Conservation (phyloP, 176 grass and related monocot species). For the Bothriochloa decipiens region DNA sequence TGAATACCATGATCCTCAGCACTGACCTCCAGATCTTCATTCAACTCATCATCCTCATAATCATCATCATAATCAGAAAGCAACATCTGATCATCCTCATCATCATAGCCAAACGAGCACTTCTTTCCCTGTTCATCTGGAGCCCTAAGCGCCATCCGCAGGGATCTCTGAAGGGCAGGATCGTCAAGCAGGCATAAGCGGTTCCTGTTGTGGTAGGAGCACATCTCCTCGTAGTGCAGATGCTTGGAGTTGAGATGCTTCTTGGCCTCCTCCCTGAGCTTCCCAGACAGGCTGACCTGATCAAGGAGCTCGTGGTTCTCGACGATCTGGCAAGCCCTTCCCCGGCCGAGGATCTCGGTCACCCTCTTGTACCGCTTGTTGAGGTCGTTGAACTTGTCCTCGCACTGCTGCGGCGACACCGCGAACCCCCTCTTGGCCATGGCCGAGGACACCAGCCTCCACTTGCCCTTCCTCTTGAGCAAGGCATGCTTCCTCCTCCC, state of each 20-base stretch:
- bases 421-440: slow-evolving; percentile 48
- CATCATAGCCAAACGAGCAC: slow-evolving; percentile 39
- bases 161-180: slow-evolving; percentile 49
- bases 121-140: slow-evolving; percentile 51
- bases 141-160: slow-evolving; percentile 53
- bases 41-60: slow-evolving; percentile 44
- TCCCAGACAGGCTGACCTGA: slow-evolving; percentile 41
- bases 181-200: slow-evolving; percentile 59
- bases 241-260: slow-evolving; percentile 76
- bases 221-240: slow-evolving; percentile 86
- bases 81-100: slow-evolving; percentile 45
- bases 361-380: slow-evolving; percentile 90
- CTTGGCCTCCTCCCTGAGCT: slow-evolving; percentile 64
- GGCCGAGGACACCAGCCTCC: slow-evolving; percentile 60
- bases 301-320: slow-evolving; percentile 62
- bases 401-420: slow-evolving; percentile 78
- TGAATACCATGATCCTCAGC: slow-evolving; percentile 35
- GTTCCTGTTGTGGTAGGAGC: slow-evolving; percentile 81
- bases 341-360: slow-evolving; percentile 77
- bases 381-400: slow-evolving; percentile 88
- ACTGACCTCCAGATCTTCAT: slow-evolving; percentile 39
- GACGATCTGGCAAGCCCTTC: slow-evolving; percentile 63
- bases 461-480: slow-evolving; percentile 76
- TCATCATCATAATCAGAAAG: slow-evolving; percentile 48
- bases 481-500: slow-evolving; percentile 52